Conservation (phyloP, 2,329 filamentous ascomycete genomes). For the Podosphaera leucotricha region DNA sequence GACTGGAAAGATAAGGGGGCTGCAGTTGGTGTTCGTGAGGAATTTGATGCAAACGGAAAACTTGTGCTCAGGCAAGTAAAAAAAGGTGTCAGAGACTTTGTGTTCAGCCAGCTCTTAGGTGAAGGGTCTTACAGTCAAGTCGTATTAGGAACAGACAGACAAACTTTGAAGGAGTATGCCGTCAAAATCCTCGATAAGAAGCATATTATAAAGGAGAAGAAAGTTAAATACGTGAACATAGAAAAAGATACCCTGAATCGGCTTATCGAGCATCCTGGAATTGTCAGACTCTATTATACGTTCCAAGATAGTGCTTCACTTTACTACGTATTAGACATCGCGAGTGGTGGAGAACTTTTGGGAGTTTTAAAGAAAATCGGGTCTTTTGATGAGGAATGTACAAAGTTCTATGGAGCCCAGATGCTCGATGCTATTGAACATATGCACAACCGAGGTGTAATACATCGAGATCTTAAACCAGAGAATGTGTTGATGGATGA, state of each 20-base stretch:
- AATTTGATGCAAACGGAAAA: constrained; percentile 66
- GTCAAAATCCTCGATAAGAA: constrained; percentile 96
- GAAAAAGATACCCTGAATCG: constrained; percentile 96
- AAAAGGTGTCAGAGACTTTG: constrained; percentile 93
- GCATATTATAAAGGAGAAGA: constrained; percentile 99
- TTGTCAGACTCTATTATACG: constrained; percentile 92
- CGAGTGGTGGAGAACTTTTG: constrained; percentile 73
- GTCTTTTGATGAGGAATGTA: constrained; percentile 88
- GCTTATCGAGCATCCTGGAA: constrained; percentile 84
- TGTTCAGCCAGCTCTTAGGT: constrained; percentile 71
- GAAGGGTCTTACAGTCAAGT: constrained; percentile 98
- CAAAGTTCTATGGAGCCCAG: constrained; percentile 80
- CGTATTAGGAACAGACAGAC: constrained; percentile 72
- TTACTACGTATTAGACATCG: constrained; percentile 90
- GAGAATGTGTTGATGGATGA: constrained; percentile 91
- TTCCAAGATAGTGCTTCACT: constrained; percentile 92
- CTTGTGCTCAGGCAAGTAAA: constrained; percentile 67
- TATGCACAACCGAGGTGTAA: constrained; percentile 91
- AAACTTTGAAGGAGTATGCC: constrained; percentile 86
- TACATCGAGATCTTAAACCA: constrained; percentile 88
- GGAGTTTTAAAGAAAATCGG: constrained; percentile 84
- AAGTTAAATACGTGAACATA: constrained; percentile 99
- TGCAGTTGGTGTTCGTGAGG: constrained; percentile 59
- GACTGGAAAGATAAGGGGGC: constrained; percentile 93
- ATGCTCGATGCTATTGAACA: constrained; percentile 93